Percentiles rank a stretch among this genome's conserved stretches.
Evolutionary conservation across 2,329 filamentous ascomycete species (phyloP).

Genomic region (Pseudocercospora pini-densiflorae): DNA sequence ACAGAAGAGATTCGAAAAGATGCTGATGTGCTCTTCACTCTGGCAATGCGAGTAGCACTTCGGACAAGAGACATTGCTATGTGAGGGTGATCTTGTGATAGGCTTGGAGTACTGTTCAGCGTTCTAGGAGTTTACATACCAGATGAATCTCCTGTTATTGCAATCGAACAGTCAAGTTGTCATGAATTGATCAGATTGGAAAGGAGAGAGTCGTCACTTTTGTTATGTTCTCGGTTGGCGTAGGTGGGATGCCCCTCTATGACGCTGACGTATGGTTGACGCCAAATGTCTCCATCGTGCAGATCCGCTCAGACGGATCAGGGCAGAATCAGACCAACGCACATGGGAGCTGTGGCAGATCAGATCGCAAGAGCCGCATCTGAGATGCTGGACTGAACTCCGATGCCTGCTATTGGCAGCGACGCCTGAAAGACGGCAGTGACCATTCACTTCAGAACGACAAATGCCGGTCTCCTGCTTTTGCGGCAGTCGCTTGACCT

Average conservation of each 20-base stretch:
- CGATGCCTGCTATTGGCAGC: background rate
- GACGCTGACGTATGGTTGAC: background rate
- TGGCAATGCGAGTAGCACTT: background rate
- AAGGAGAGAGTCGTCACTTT: conserved; percentile 3
- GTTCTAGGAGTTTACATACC: background rate
- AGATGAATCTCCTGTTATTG: background rate
- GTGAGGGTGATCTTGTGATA: background rate
- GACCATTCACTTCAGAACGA: background rate
- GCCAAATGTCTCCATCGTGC: conserved; percentile 1
- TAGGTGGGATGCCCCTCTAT: background rate
- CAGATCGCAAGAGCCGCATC: conserved; percentile 10
- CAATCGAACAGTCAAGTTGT: conserved; percentile 19
- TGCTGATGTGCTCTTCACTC: background rate
- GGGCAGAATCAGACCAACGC: background rate
- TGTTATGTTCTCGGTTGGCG: background rate
- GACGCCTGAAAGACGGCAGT: background rate
- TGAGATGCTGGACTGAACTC: background rate
- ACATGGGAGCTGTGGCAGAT: conserved; percentile 1
- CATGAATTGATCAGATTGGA: conserved; percentile 12
- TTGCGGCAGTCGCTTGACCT: background rate
- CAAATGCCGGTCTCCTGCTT: background rate
- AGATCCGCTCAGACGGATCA: background rate
- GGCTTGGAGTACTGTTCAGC: background rate
- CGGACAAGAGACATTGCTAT: background rate
- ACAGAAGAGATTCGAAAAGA: background rate